These are phyloP conservation scores for Nakaseomyces bracarensis DNA, from an alignment of 1,139 yeast species.

Conservation along the genomic window DNA sequence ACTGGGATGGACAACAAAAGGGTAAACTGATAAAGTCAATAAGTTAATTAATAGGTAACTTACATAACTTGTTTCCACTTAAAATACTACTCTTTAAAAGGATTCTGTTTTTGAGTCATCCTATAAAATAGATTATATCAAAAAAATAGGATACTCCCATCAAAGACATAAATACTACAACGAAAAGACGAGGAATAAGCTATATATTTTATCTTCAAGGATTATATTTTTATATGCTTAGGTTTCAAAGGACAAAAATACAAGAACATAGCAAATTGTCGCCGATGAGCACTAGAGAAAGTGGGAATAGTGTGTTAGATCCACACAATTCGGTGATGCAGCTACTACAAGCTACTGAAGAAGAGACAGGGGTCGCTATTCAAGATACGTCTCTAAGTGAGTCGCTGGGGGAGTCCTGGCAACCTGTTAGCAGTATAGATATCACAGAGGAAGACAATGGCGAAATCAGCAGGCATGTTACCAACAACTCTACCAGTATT, in stretches of 20 bases:
- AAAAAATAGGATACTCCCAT: no score
- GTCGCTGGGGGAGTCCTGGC: conserved; percentile 23
- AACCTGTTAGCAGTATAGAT: conserved; percentile 21
- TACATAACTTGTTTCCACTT: no score
- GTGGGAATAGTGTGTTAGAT: conserved; percentile 13
- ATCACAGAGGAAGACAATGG: conserved; percentile 9
- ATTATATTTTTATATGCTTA: background rate
- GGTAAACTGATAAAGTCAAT: no score
- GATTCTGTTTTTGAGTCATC: no score
- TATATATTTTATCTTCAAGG: background rate
- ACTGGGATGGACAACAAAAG: no score
- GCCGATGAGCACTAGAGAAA: background rate
- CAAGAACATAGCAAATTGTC: background rate
- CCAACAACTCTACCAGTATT: conserved; percentile 19
- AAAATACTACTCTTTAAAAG: no score
- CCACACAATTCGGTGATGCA: conserved; percentile 29
- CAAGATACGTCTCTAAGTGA: conserved; percentile 7
- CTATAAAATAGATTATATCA: no score
- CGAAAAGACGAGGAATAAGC: background rate
- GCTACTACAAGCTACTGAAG: conserved; percentile 13
- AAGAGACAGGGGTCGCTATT: background rate
- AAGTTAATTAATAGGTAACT: no score
- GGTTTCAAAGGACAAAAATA: background rate
- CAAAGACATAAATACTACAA: background rate
- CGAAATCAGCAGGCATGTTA: conserved; percentile 13